A percentile compares a stretch with the other conserved stretches of the same genome.
Evolutionary conservation across 345 rosid species (phyloP).

Genomic region (Capsella bursapastoris): DNA sequence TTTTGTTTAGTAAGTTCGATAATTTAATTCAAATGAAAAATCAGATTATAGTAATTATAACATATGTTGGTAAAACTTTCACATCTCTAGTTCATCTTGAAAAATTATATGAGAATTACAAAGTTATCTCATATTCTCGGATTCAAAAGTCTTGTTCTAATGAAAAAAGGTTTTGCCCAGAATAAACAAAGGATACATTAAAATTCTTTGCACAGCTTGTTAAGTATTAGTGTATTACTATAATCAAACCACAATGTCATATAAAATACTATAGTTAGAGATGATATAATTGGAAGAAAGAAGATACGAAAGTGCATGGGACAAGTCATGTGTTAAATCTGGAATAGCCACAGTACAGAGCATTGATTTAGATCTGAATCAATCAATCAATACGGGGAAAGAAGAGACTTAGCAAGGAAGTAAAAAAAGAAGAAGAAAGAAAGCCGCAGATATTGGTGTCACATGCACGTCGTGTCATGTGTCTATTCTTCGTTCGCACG

Average conservation of each 20-base stretch:
- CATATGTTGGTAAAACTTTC: neutral
- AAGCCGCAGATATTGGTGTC: slow-evolving; percentile 35
- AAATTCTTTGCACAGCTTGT: neutral
- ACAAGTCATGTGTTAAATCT: slow-evolving; percentile 45
- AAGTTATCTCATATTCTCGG: neutral
- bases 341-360: slow-evolving; percentile 31
- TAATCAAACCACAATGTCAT: neutral
- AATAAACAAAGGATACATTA: neutral
- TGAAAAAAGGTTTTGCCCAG: neutral
- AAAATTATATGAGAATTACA: neutral
- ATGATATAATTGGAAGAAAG: slow-evolving; percentile 3
- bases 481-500: slow-evolving; percentile 31
- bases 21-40: neutral
- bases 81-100: neutral
- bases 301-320: slow-evolving; percentile 17
- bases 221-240: neutral
- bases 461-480: slow-evolving; percentile 44
- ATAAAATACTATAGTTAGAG: neutral
- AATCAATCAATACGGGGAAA: neutral
- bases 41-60: neutral
- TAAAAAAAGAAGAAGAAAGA: neutral
- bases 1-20: neutral
- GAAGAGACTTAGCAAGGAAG: slow-evolving; percentile 39
- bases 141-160: neutral
- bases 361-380: slow-evolving; percentile 41